These are phyloP conservation scores for Boletus sp. DNA, from an alignment of 768 basidiomycete genomes.

Conservation along the genomic window DNA sequence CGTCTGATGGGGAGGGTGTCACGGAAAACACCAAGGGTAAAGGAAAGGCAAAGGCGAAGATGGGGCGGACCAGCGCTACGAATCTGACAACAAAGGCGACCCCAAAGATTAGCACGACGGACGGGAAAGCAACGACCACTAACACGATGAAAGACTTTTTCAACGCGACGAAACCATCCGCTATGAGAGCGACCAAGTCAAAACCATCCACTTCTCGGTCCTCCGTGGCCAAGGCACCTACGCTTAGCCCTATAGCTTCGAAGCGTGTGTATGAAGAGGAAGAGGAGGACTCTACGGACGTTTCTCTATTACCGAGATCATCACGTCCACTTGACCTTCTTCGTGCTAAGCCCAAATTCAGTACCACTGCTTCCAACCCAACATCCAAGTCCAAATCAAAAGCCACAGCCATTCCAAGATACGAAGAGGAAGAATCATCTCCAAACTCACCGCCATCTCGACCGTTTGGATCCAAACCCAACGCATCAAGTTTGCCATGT, in stretches of 20 bases:
- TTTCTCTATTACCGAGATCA: conserved; percentile 9
- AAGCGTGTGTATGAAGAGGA: conserved; percentile 10
- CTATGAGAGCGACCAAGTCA: neutral
- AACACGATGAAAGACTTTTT: conserved; percentile 11
- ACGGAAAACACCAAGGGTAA: conserved; percentile 2
- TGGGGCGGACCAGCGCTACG: neutral
- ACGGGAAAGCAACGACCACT: neutral
- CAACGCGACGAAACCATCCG: conserved; percentile 9
- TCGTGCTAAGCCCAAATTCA: conserved; percentile 10
- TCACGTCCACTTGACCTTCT: conserved; percentile 29
- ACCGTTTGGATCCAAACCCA: neutral
- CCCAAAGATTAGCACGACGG: neutral
- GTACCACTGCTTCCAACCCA: neutral
- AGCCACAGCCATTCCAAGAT: neutral
- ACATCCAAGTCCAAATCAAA: conserved; percentile 1
- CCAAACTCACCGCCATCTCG: neutral
- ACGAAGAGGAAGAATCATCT: conserved; percentile 14
- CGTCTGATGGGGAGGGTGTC: conserved; percentile 10
- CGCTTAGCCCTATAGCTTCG: neutral
- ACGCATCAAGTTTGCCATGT: neutral
- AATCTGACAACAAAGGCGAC: neutral
- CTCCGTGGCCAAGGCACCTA: neutral
- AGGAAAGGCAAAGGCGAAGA: conserved; percentile 8
- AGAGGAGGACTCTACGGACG: conserved; percentile 5
- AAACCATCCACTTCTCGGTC: neutral